Conservation (phyloP, 164 flowering plant genomes). For the Aristolochia contorta region DNA sequence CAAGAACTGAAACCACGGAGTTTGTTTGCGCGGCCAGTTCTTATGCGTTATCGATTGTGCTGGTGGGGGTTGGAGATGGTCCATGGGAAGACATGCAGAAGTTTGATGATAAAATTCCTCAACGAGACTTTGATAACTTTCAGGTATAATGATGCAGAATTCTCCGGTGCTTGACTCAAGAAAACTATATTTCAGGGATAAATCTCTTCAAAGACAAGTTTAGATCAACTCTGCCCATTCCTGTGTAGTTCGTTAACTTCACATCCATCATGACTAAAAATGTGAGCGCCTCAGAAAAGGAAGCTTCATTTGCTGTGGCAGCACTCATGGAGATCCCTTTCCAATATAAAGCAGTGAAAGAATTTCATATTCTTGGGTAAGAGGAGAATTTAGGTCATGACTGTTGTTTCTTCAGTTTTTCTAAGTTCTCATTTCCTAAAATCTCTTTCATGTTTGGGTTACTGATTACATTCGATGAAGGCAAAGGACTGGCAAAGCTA, state of each 20-base stretch:
- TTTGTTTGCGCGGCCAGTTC: constrained; percentile 5
- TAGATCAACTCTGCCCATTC: background rate
- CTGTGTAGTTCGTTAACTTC: constrained; percentile 67
- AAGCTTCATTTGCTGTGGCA: constrained; percentile 73
- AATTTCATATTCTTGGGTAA: constrained; percentile 48
- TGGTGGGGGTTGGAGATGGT: constrained; percentile 84
- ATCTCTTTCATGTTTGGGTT: background rate
- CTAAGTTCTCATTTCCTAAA: background rate
- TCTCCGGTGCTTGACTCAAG: background rate
- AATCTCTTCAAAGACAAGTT: background rate
- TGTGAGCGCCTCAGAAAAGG: constrained; percentile 29
- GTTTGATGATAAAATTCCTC: constrained; percentile 68
- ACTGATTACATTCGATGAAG: constrained; percentile 15
- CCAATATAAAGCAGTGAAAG: constrained; percentile 57
- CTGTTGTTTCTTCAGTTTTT: background rate
- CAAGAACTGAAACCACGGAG: no score
- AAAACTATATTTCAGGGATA: background rate
- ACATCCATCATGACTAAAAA: constrained; percentile 51
- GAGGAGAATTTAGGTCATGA: background rate
- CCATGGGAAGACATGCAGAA: constrained; percentile 81
- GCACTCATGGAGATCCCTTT: constrained; percentile 80
- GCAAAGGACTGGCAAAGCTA: constrained; percentile 39
- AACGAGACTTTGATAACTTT: constrained; percentile 68
- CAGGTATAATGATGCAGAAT: constrained; percentile 41
- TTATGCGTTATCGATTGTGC: constrained; percentile 53